Evolutionary conservation across 2,329 filamentous ascomycete species (phyloP), one percentile per base, ranked within the genome.

Genomic region (Alternaria dauci): DNA sequence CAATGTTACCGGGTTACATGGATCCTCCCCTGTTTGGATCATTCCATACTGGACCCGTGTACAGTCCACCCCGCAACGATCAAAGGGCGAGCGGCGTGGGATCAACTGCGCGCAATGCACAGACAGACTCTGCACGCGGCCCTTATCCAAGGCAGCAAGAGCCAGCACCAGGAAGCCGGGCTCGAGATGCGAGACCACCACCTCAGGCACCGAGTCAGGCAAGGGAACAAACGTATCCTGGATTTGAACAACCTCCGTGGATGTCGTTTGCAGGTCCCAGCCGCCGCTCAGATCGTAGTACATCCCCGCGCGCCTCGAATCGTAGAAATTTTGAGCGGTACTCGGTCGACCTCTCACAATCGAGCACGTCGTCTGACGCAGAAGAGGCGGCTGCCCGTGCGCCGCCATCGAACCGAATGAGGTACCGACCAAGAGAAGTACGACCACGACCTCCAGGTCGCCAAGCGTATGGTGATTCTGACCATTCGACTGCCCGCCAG

Each of bases 251-350:
- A 34, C 70, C 67, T 48, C 38, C 62, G 14, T 52, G 57, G 16
- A 46, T 62, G 23, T 63, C 61, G 23, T 41, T 60, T 30, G 32
- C 58, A 28, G 38, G 60, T 6, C 69, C 70, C 34, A 53, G 53
- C 41, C 71, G 68, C 23, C 70, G 68, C 28, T 66, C 71, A 52
- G 69, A 73, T 34, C 68, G 67, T 16, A 73, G 68, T 47, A 59
- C 64, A 7, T 75, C 72, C 50, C 74, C 71, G 5, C 69, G 71
- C 36, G 71, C 68, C 18, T 71, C 74, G n/a, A 66, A 69, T 46
- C 72, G 75, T 41, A 71, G 75, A n/a, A 74, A 60, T 61, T 77
- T 67, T 43, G 73, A 76, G 28, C 64, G 68, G 20, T 78, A 75
- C 41, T 68, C 71, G 7, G 65, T 63, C 16, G 75, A 77, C 63